phyloP scores from a whole-genome alignment of 2,329 filamentous ascomycete genomes.

The Beauveria pseudobassiana region DNA sequence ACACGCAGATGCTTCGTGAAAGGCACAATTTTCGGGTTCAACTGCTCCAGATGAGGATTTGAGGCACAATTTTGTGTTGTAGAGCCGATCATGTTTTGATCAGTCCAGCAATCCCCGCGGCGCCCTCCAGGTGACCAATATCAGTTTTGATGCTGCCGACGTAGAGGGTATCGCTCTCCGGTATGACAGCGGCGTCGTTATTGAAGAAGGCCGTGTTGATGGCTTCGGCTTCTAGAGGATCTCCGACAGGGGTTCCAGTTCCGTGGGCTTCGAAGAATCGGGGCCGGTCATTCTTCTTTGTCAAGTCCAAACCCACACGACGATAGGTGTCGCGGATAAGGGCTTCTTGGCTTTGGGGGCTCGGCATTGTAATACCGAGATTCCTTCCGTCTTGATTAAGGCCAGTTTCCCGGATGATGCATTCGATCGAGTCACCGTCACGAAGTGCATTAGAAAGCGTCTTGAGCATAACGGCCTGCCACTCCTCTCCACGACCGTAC shows the following conservation, averaged over 20 bases:
- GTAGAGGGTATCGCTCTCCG: slow-evolving; percentile 17
- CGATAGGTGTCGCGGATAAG: slow-evolving; percentile 32
- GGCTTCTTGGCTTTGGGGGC: slow-evolving; percentile 29
- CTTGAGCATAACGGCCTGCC: slow-evolving; percentile 39
- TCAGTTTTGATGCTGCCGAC: slow-evolving; percentile 40
- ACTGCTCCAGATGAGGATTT: slow-evolving; percentile 38
- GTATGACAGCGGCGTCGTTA: neutral
- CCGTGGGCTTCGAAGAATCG: slow-evolving; percentile 38
- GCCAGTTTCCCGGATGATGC: slow-evolving; percentile 40
- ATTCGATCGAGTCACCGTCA: slow-evolving; percentile 45
- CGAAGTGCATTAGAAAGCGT: slow-evolving; percentile 33
- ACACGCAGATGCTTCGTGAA: slow-evolving; percentile 14
- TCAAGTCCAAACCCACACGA: slow-evolving; percentile 28
- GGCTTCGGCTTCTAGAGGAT: slow-evolving; percentile 42
- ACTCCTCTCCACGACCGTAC: slow-evolving; percentile 45
- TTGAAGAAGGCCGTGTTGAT: slow-evolving; percentile 35
- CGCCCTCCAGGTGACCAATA: slow-evolving; percentile 40
- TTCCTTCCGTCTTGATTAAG: slow-evolving; percentile 47
- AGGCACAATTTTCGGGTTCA: slow-evolving; percentile 33
- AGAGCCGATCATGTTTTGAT: slow-evolving; percentile 41
- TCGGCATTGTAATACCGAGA: slow-evolving; percentile 50
- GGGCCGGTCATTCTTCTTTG: slow-evolving; percentile 21
- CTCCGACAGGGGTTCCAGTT: slow-evolving; percentile 28
- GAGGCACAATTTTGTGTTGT: slow-evolving; percentile 36
- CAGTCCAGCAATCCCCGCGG: slow-evolving; percentile 37